Base-by-base conservation (phyloP, 352 stramenopile species). In the Globisporangium abappressorium region DNA sequence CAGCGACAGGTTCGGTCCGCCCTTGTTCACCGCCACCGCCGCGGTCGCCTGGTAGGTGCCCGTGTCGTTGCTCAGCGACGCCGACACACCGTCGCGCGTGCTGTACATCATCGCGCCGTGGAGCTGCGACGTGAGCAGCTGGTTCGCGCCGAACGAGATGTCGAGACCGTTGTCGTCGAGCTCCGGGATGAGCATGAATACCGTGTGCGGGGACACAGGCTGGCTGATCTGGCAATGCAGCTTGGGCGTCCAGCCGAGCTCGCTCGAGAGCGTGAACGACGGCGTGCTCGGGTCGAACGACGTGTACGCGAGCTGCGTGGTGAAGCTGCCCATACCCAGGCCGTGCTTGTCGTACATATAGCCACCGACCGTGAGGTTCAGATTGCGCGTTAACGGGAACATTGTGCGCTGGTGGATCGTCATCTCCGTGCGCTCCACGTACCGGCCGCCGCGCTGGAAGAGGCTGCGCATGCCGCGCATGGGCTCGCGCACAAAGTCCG, bases 261-360 rank as follows among this genome's bases (percentile, higher is more conserved):
- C 83, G n/a, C 73, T 90, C 64, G 76, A 78, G 22, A 93, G 43
- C 30, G 83, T 83, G 43, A 85, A 77, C 12, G 83, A 91, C 46
- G 85, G 82, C 18, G 80, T 68, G 54, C 71, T 82, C 54, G 85
- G 83, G 59, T 93, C 85, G n/a, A 73, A 75, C 41, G 85, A 91
- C 62, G 81, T 74, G 74, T 94, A 85, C 59, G 78, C 75, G 62
- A 93, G 53, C 24, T 87, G 79, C 28, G 81, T 71, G 30, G 85
- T 94, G 58, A 94, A 80, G 53, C 74, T 82, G 64, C 87, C 87
- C 68, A 92, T 81, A n/a, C 80, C 81, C 14, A 94, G 66, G 0
- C 85, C 85, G 20, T 82, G 72, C 74, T 90, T 92, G 74, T 93
- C 87, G 71, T 89, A 92, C 79, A 93, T 82, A 69, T 90, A 95